Base-by-base conservation (phyloP, 225 moss, liverwort and hornwort species). In the Neckera pumila region DNA sequence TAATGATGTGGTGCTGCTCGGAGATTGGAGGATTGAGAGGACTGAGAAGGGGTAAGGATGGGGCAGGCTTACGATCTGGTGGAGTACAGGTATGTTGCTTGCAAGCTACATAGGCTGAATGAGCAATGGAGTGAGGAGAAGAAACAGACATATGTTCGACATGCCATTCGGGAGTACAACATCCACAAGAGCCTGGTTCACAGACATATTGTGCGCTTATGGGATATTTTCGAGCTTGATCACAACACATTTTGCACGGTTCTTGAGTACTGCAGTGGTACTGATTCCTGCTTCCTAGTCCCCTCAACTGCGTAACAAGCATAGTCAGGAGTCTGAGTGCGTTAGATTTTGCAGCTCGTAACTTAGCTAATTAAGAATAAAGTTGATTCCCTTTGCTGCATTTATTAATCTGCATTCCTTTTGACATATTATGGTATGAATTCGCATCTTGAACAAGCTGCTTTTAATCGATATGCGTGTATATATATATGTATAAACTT, bases 161-260 rank as follows among this genome's bases (percentile, higher is more conserved):
- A 98, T 91, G 98, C 98, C 74, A 96, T 98, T 86, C 92, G 98
- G 84, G 98, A 98, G 91, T 96, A 96, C 84, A 94, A 98, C 90
- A 98, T 98, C 80, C 98, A 98, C 91, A 98, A 98, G 91, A 92
- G 89, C 91, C 93, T 98, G 47, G 90, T 98, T 71, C 98, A 98
- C 86, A 95, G 93, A 92, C 98, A 98, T 88, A 98, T 96, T 77
- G 98, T 98, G 80, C 96, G 96, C 64, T 95, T 98, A 40, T 98
- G 96, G 98, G 98, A 96, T 89, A 98, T 96, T 92, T 98, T 98
- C 88, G 98, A 98, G 92, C 96, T 98, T 89, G 98, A 98, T 92
- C 96, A 95, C 89, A 96, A 98, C 89, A 96, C 98, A 45, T 98
- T 98, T 89, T 98, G 98, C 89, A 98, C 98, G 63, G 96, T 98